phyloP scores from a whole-genome alignment of 106 monocot species.

The Dendrobium catenatum region DNA sequence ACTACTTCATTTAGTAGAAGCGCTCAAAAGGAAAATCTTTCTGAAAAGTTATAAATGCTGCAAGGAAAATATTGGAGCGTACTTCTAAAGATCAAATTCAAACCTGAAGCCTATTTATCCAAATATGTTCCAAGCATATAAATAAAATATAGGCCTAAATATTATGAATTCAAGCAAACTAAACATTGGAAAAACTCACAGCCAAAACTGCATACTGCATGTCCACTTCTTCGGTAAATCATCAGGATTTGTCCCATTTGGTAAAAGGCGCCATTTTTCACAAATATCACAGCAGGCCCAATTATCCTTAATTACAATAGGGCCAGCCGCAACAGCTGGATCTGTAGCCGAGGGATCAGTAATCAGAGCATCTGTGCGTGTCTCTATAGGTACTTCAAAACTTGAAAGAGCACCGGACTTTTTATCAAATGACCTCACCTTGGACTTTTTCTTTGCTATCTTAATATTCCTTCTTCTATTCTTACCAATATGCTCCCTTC shows the following conservation, averaged over 20 bases:
- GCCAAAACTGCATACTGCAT: neutral
- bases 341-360: neutral
- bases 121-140: neutral
- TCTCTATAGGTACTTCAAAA: neutral
- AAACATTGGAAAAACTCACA: neutral
- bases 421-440: neutral
- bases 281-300: slow-evolving; percentile 3
- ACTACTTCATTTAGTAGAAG: too few species aligned
- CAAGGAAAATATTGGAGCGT: too few species aligned
- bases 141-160: neutral
- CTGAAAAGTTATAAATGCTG: too few species aligned
- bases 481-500: neutral
- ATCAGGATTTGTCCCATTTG: neutral
- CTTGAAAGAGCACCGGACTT: neutral
- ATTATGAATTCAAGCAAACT: neutral
- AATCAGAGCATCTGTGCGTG: neutral
- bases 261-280: slow-evolving; percentile 5
- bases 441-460: neutral
- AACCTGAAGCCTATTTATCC: neutral
- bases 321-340: neutral
- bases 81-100: neutral
- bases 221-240: neutral
- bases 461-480: neutral
- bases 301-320: neutral
- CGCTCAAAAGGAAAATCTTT: too few species aligned